Conservation (phyloP, 108 stramenopile genomes). For the Mayamaea pseudoterrestris region DNA sequence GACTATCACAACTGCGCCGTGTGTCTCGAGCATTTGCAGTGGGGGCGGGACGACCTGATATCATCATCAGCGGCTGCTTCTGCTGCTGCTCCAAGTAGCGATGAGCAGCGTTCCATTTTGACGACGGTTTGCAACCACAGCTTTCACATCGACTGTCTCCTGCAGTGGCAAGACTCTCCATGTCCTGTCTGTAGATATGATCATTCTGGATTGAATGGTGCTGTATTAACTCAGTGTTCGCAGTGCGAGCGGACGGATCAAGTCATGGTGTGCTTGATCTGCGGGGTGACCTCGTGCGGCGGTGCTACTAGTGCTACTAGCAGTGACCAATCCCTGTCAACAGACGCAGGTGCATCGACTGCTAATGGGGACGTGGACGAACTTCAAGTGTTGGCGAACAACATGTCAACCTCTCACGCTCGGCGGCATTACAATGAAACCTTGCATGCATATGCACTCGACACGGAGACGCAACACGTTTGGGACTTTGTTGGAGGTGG, state of each 20-base stretch:
- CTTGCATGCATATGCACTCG: slow-evolving; percentile 92
- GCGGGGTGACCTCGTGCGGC: slow-evolving; percentile 75
- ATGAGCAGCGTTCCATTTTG: slow-evolving; percentile 36
- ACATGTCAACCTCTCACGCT: slow-evolving; percentile 34
- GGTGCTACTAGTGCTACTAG: slow-evolving; percentile 1
- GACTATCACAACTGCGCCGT: slow-evolving; percentile 68
- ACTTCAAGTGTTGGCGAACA: neutral
- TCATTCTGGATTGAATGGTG: slow-evolving; percentile 78
- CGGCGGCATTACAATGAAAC: slow-evolving; percentile 78
- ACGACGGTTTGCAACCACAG: slow-evolving; percentile 94
- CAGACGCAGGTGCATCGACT: neutral
- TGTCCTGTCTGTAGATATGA: slow-evolving; percentile 92
- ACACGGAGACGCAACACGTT: slow-evolving; percentile 89
- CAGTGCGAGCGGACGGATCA: slow-evolving; percentile 58
- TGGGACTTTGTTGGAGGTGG: slow-evolving; percentile 95
- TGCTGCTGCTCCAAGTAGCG: neutral
- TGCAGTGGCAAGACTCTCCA: slow-evolving; percentile 74
- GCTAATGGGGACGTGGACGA: neutral
- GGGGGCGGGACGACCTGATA: slow-evolving; percentile 5
- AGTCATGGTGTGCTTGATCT: slow-evolving; percentile 75
- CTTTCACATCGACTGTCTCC: slow-evolving; percentile 83
- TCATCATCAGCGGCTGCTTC: slow-evolving; percentile 1
- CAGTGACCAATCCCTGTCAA: neutral
- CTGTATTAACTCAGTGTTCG: slow-evolving; percentile 60
- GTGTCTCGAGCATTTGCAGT: slow-evolving; percentile 75